Evolutionary conservation across 805 yeast genomes (phyloP).

Genomic region (Wickerhamiella vanderwaltii): DNA sequence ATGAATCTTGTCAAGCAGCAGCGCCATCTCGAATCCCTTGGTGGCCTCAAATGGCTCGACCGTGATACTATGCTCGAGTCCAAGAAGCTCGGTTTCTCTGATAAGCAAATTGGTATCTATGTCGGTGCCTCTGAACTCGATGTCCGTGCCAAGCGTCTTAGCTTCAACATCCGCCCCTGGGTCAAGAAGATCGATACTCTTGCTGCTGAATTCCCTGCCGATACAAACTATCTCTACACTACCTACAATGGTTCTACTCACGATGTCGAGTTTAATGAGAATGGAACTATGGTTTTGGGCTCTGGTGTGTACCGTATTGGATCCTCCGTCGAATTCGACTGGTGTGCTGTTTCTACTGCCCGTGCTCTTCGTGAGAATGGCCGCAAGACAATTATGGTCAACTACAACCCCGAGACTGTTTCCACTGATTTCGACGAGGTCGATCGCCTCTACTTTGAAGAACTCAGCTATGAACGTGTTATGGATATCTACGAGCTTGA

Average conservation of each 20-base stretch:
- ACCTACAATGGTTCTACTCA: constrained; percentile 84
- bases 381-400: constrained; percentile 86
- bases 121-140: constrained; percentile 64
- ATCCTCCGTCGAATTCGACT: constrained; percentile 95
- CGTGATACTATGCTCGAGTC: constrained; percentile 51
- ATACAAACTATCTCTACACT: constrained; percentile 88
- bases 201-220: constrained; percentile 98
- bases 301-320: constrained; percentile 99
- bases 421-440: constrained; percentile 98
- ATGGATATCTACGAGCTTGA: constrained; percentile 95
- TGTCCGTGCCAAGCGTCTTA: constrained; percentile 71
- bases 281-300: constrained; percentile 89
- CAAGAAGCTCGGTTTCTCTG: constrained; percentile 90
- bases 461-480: constrained; percentile 87
- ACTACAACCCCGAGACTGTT: constrained; percentile 97
- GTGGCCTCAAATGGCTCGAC: constrained; percentile 42
- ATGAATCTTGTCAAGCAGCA: constrained; percentile 85
- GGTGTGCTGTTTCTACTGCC: constrained; percentile 98
- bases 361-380: constrained; percentile 83
- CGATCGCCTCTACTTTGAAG: constrained; percentile 93
- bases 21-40: constrained; percentile 29
- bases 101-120: constrained; percentile 76
- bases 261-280: constrained; percentile 75
- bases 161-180: constrained; percentile 72
- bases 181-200: constrained; percentile 95